These are phyloP conservation scores for Debaryomyces fabryi DNA, from an alignment of 1,139 yeast species.

Conservation along the genomic window DNA sequence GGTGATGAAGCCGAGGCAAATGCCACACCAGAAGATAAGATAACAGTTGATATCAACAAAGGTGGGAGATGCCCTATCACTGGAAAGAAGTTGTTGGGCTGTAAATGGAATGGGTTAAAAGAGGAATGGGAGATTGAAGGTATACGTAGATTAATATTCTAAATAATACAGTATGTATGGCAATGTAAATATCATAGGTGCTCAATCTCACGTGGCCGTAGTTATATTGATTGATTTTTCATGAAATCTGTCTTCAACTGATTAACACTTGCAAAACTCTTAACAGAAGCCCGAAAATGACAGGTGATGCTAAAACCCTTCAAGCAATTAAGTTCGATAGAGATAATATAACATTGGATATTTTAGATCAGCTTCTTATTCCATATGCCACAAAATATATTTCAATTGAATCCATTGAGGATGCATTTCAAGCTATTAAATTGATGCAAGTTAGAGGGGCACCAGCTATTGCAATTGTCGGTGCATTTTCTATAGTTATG, in stretches of 20 bases:
- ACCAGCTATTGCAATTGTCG: conserved; percentile 97
- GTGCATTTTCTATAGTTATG: conserved; percentile 79
- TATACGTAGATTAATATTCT: conserved; percentile 68
- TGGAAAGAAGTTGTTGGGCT: conserved; percentile 70
- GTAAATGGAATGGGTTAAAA: conserved; percentile 60
- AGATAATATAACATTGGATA: conserved; percentile 47
- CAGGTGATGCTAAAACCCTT: conserved; percentile 30
- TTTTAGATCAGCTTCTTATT: conserved; percentile 78
- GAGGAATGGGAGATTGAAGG: conserved; percentile 77
- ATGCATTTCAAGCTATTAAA: conserved; percentile 81
- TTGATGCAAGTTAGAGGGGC: conserved; percentile 97
- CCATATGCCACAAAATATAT: conserved; percentile 81
- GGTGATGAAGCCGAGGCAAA: conserved; percentile 10
- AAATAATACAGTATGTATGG: conserved; percentile 11
- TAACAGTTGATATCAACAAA: conserved; percentile 30
- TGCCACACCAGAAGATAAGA: conserved; percentile 19
- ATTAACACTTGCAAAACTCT: background rate
- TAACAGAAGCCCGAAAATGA: background rate
- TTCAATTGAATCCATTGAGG: conserved; percentile 58
- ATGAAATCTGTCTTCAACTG: background rate
- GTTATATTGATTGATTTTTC: background rate
- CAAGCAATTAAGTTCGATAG: conserved; percentile 74
- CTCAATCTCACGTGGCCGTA: conserved; percentile 6
- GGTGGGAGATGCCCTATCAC: conserved; percentile 90
- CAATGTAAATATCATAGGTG: background rate